Base-by-base conservation (phyloP, 1,284 basidiomycete genomes). In the Cryptococcus wingfieldii region DNA sequence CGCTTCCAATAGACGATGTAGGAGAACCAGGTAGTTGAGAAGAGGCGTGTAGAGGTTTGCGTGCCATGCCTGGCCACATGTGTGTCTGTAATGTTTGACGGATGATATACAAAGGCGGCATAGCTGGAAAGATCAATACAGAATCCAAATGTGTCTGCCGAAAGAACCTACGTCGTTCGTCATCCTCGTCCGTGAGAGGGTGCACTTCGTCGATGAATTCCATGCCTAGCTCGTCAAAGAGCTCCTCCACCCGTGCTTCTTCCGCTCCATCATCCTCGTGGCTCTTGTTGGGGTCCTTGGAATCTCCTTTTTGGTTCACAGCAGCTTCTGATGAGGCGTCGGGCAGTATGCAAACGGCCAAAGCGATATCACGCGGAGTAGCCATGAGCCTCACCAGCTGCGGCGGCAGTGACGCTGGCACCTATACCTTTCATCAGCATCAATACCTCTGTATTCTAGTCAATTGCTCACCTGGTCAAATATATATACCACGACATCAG, bases 1-100 rank as follows among this genome's bases (percentile, higher is more conserved):
- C 48, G 38, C 6, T 42, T 34, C 31, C 38, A 5, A 53, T 44
- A 8, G 45, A 37, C 16, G 49, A 25, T 19, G 57, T 44, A 12
- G 50, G 19, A 27, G 51, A 27, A 10, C 38, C 38, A n/a, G 56
- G 48, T 12, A 58, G 23, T 37, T 53, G 42, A 12, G 56, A 54
- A 25, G 47, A 50, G 4, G 28, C 39, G 47, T 51, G 49, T 2
- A 55, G 48, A n/a, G 55, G 46, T 50, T 60, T 60, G 45, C 71
- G 66, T 10, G 46, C 27, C 71, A 75, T 72, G n/a, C 61, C 62
- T 1, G 71, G 70, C 73, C 73, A 75, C 55, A 74, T 60, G 53
- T 75, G 73, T 19, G 73, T 74, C 62, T 67, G 65, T n/a, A 75
- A 62, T 27, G 71, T 74, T 51, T 74, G 70, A 10, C 71, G 61